Percentiles rank a stretch among this genome's conserved stretches.
phyloP scores from a whole-genome alignment of 2,329 filamentous ascomycete species.

The Leptographium galeiforme region DNA sequence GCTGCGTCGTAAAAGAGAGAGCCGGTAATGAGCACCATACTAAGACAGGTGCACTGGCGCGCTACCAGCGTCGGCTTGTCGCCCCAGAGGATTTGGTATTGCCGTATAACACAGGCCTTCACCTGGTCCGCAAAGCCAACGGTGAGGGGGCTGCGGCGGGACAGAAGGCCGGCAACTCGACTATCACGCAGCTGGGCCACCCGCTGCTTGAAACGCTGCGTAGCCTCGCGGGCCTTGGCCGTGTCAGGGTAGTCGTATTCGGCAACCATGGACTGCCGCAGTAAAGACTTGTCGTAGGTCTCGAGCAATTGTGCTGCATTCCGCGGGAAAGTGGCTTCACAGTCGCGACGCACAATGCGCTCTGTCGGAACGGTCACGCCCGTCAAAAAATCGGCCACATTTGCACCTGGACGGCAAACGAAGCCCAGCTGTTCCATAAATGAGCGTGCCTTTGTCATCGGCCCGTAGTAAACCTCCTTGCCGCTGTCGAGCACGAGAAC shows the following conservation, averaged over 20 bases:
- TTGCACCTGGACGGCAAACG: slow-evolving; percentile 40
- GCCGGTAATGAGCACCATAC: slow-evolving; percentile 60
- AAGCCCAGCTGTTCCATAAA: slow-evolving; percentile 59
- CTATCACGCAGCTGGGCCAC: slow-evolving; percentile 33
- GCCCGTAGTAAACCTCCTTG: slow-evolving; percentile 52
- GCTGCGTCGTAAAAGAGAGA: slow-evolving; percentile 65
- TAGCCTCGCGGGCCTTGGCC: slow-evolving; percentile 31
- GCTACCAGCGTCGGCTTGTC: slow-evolving; percentile 64
- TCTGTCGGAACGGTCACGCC: slow-evolving; percentile 64
- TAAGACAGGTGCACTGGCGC: slow-evolving; percentile 65
- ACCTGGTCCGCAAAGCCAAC: slow-evolving; percentile 57
- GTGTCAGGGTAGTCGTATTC: slow-evolving; percentile 47
- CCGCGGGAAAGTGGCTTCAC: slow-evolving; percentile 46
- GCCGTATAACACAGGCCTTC: slow-evolving; percentile 51
- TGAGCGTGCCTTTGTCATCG: slow-evolving; percentile 40
- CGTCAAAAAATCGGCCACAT: slow-evolving; percentile 66
- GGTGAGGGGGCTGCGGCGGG: slow-evolving; percentile 32
- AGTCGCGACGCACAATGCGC: slow-evolving; percentile 54
- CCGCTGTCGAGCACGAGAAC: slow-evolving; percentile 58
- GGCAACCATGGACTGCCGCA: slow-evolving; percentile 33
- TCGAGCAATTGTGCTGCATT: slow-evolving; percentile 49
- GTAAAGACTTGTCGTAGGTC: slow-evolving; percentile 40
- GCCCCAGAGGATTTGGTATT: slow-evolving; percentile 67
- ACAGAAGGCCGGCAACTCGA: slow-evolving; percentile 50
- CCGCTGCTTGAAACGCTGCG: slow-evolving; percentile 35